Conservation (phyloP, 805 yeast species). For the Saccharomycopsis sp. region DNA sequence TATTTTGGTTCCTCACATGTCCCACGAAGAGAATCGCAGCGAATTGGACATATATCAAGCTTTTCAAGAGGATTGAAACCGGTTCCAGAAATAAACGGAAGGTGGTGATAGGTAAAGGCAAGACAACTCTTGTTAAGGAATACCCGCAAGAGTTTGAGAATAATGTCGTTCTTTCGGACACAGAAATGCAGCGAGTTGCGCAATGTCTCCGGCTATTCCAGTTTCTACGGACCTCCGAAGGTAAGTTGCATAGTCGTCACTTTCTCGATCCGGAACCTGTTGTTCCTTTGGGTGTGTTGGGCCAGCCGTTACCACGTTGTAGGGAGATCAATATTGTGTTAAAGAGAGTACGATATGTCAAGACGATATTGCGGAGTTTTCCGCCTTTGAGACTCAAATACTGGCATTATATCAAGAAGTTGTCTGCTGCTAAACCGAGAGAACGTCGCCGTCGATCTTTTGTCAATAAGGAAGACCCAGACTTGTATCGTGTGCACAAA, state of each 20-base stretch:
- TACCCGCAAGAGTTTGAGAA: neutral
- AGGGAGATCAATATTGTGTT: neutral
- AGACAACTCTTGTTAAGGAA: neutral
- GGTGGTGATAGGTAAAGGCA: neutral
- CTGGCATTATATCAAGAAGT: neutral
- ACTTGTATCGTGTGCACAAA: neutral
- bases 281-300: neutral
- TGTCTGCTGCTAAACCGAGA: neutral
- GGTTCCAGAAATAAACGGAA: neutral
- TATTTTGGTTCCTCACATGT: neutral
- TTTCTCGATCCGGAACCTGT: neutral
- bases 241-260: neutral
- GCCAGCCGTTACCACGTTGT: neutral
- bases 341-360: neutral
- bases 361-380: neutral
- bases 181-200: neutral
- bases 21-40: neutral
- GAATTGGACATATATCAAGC: neutral
- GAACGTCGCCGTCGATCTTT: neutral
- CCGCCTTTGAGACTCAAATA: neutral
- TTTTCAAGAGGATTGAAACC: neutral
- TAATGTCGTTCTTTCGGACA: neutral
- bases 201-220: neutral
- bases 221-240: neutral
- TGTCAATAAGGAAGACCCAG: neutral